These are phyloP conservation scores for Saccharomyces eubayanus DNA, from an alignment of 805 yeast genomes.

Conservation along the genomic window DNA sequence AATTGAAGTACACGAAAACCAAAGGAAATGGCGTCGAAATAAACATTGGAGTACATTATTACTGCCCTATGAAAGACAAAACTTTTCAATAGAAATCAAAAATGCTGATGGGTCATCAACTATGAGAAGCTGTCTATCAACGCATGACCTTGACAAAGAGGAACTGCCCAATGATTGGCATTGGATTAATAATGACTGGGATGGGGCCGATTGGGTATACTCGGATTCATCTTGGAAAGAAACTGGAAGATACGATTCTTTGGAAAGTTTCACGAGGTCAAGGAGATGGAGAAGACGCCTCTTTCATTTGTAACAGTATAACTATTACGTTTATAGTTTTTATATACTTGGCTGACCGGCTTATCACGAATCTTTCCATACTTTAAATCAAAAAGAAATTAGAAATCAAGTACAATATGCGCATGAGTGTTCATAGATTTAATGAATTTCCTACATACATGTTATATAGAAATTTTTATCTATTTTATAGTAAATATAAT, in stretches of 20 bases:
- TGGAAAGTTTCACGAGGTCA: conserved; percentile 23
- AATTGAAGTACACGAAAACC: conserved; percentile 22
- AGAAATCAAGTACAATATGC: not conserved
- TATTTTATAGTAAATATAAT: not conserved
- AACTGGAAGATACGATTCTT: conserved; percentile 19
- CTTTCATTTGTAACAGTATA: conserved; percentile 4
- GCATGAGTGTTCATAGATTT: not conserved
- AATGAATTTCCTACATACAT: not conserved
- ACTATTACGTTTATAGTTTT: not conserved
- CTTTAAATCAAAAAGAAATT: not conserved
- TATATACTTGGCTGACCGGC: not conserved
- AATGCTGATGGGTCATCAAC: not conserved
- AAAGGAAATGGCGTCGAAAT: conserved; percentile 25
- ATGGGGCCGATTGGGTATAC: conserved; percentile 19
- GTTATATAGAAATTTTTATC: not conserved
- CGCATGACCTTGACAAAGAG: conserved; percentile 17
- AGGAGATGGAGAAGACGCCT: conserved; percentile 21
- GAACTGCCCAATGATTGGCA: conserved; percentile 15
- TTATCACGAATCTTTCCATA: not conserved
- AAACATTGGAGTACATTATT: conserved; percentile 17
- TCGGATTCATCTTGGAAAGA: conserved; percentile 22
- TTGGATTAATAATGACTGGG: conserved; percentile 27
- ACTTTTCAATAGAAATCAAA: conserved; percentile 9
- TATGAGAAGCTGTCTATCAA: conserved; percentile 8
- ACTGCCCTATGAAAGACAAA: conserved; percentile 20